These are phyloP conservation scores for Choanephora cucurbitarum DNA, from an alignment of 371 early-diverging fungal genomes.

Conservation along the genomic window DNA sequence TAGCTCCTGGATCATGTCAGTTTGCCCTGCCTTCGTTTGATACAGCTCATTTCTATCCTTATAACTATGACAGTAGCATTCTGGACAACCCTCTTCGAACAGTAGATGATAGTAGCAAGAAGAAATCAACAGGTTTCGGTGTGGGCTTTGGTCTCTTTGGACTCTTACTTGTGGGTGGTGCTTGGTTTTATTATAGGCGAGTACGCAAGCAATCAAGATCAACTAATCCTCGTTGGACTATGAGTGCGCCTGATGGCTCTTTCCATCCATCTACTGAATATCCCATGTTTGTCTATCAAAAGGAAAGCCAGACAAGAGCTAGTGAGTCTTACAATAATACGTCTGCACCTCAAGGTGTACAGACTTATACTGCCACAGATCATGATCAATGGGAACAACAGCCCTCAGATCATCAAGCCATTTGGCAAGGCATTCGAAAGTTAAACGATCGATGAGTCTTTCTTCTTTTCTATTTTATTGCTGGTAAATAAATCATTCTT, in stretches of 20 bases:
- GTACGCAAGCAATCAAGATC: slow-evolving; percentile 20
- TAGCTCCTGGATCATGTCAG: slow-evolving; percentile 18
- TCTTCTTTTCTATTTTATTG: too few relatives aligned
- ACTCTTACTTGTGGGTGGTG: slow-evolving; percentile 14
- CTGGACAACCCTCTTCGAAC: slow-evolving; percentile 17
- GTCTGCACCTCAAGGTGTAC: slow-evolving; percentile 4
- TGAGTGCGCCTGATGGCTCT: too few relatives aligned
- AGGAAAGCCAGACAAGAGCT: too few relatives aligned
- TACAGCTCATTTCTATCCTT: slow-evolving; percentile 6
- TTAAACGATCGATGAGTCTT: too few relatives aligned
- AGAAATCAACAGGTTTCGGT: slow-evolving; percentile 32
- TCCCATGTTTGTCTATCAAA: slow-evolving; percentile 42
- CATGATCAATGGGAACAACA: slow-evolving; percentile 46
- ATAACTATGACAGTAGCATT: slow-evolving; percentile 20
- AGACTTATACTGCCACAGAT: slow-evolving; percentile 47
- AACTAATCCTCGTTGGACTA: slow-evolving; percentile 47
- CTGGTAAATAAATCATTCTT: too few relatives aligned
- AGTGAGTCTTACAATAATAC: too few relatives aligned
- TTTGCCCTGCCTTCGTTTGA: slow-evolving; percentile 26
- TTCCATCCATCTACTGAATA: too few relatives aligned
- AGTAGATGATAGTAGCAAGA: neutral
- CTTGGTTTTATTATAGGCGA: slow-evolving; percentile 23
- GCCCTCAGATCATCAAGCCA: too few relatives aligned
- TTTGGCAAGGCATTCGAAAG: too few relatives aligned
- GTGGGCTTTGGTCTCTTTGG: slow-evolving; percentile 29